Evolutionary conservation across 805 yeast species (phyloP), one percentile per base, ranked within the genome.

Genomic region (Brettanomyces anomalus): DNA sequence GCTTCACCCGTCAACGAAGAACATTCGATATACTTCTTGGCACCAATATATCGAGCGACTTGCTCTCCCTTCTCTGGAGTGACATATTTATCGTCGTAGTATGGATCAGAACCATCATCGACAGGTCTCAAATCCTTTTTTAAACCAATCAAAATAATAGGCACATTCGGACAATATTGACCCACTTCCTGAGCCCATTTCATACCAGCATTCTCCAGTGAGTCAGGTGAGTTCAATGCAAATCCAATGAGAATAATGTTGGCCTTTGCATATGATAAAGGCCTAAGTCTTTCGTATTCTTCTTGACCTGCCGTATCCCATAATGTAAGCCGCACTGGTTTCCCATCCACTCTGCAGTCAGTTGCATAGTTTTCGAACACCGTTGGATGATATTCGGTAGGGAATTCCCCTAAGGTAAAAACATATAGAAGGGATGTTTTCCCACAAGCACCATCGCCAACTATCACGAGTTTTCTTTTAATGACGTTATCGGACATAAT

Each of bases 281-380:
- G 96, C 47, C 96, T 74, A 45, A 89, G 67, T 46, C 96, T 67
- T 58, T 88, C 96, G 58, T 88, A 88, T 62, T 88, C 97, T 65
- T 88, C 97, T 64, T 88, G 96, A 3, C 97, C 97, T 4, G 97
- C 96, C 1, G 96, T 88, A 59, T 88, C 97, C 96, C 97, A 88
- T 20, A 88, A 65, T 2, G 95, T 89, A 43, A 88, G 64, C 49
- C 87, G 82, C 3, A 88, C 95, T 14, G 93, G 83, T 51, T 87
- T 88, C 3, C 96, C 96, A 56, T 88, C 97, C 16, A 89, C 94
- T 45, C 95, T 69, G 61, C 96, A 88, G 55, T 87, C 95, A 1
- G 96, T 87, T 14, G 88, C 96, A 60, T 89, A 87, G 61, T 89
- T 88, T 53, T 88, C 97, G 60, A 89, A 88, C 5, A 88, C 96